Conservation (phyloP, 768 basidiomycete species). For the Wakefieldia striispora region DNA sequence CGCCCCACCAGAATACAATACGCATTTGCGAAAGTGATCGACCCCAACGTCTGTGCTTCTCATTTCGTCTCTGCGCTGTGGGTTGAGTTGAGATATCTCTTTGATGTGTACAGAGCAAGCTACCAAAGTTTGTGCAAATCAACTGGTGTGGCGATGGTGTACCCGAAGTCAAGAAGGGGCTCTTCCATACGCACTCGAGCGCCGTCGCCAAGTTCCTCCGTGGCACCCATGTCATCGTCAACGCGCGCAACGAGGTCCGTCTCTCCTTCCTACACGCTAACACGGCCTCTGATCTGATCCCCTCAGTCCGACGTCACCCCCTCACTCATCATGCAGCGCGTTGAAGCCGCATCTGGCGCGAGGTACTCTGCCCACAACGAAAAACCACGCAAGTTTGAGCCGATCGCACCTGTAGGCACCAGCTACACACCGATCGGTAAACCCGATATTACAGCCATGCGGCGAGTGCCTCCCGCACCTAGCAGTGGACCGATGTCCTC, state of each 20-base stretch:
- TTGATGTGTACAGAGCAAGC: slow-evolving; percentile 52
- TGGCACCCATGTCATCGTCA: slow-evolving; percentile 83
- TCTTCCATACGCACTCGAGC: slow-evolving; percentile 85
- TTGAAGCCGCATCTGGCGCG: slow-evolving; percentile 88
- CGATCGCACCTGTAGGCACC: slow-evolving; percentile 80
- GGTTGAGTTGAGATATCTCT: not conserved
- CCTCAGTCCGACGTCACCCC: slow-evolving; percentile 77
- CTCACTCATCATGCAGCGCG: slow-evolving; percentile 74
- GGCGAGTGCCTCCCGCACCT: slow-evolving; percentile 41
- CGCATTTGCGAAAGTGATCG: slow-evolving; percentile 82
- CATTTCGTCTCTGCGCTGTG: not conserved
- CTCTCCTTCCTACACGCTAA: not conserved
- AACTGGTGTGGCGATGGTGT: slow-evolving; percentile 99
- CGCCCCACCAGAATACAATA: slow-evolving; percentile 75
- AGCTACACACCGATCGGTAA: slow-evolving; percentile 74
- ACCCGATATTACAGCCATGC: slow-evolving; percentile 64
- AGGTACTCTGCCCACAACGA: slow-evolving; percentile 87
- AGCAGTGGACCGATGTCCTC: no score
- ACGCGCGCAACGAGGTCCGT: slow-evolving; percentile 79
- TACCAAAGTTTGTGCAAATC: slow-evolving; percentile 92
- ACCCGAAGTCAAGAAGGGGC: slow-evolving; percentile 86
- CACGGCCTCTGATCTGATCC: not conserved
- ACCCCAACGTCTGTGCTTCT: slow-evolving; percentile 65
- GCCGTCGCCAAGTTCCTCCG: slow-evolving; percentile 79
- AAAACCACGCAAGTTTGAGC: slow-evolving; percentile 65